Conservation (phyloP, 768 basidiomycete species). For the Hypsizygus marmoreus region DNA sequence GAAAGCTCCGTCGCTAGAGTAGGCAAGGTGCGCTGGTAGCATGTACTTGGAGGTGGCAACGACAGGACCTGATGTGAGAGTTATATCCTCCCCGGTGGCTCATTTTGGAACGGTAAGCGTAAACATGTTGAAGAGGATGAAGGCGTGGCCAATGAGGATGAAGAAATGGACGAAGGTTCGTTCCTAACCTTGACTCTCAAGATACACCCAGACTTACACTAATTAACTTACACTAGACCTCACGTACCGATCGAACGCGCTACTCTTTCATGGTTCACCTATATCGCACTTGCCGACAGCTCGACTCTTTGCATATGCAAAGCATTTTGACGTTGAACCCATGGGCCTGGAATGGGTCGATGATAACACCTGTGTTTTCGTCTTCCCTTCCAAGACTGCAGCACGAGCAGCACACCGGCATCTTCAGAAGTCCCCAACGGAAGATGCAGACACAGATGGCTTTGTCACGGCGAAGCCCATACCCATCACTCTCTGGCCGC, state of each 20-base stretch:
- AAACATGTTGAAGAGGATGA: constrained; percentile 37
- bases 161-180: constrained; percentile 37
- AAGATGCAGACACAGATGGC: constrained; percentile 58
- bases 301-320: constrained; percentile 80
- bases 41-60: constrained; percentile 36
- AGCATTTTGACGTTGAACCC: constrained; percentile 73
- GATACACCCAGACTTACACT: constrained; percentile 1
- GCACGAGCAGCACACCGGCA: constrained; percentile 54
- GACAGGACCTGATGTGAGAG: constrained; percentile 48
- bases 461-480: constrained; percentile 67
- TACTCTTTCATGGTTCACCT: constrained; percentile 72
- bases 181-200: neutral
- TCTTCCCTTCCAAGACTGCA: constrained; percentile 58
- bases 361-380: constrained; percentile 79
- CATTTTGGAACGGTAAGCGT: constrained; percentile 48
- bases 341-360: constrained; percentile 86
- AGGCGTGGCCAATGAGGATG: constrained; percentile 31
- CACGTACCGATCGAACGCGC: constrained; percentile 59
- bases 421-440: constrained; percentile 53
- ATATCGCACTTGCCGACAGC: constrained; percentile 76
- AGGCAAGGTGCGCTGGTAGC: constrained; percentile 72
- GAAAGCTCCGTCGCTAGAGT: constrained; percentile 61
- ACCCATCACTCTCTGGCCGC: constrained; percentile 76
- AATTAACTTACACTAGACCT: constrained; percentile 35
- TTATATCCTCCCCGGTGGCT: constrained; percentile 25